Percentiles rank a stretch among this genome's conserved stretches.
These are phyloP conservation scores for Striga asiatica DNA, from an alignment of 257 asterid species.

Conservation along the genomic window DNA sequence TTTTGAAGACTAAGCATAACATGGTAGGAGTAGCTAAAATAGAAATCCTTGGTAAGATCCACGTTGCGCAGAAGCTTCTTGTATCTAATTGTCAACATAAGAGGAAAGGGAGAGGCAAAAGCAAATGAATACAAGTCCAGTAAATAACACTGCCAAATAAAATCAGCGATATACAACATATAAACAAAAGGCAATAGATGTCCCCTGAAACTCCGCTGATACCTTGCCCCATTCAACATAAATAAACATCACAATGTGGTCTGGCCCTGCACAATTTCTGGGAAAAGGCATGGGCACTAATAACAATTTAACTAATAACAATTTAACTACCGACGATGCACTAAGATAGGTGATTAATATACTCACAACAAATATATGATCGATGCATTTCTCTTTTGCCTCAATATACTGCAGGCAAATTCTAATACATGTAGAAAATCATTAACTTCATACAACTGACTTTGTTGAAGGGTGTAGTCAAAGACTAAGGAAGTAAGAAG, in stretches of 20 bases:
- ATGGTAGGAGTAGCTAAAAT: conserved; percentile 90
- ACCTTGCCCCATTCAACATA: conserved; percentile 63
- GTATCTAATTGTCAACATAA: conserved; percentile 59
- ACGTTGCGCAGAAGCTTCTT: conserved; percentile 78
- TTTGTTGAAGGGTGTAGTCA: conserved; percentile 21
- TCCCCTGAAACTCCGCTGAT: conserved; percentile 45
- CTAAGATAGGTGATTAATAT: conserved; percentile 14
- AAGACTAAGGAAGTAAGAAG: conserved; percentile 19
- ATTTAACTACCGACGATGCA: conserved; percentile 29
- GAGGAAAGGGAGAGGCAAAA: conserved; percentile 27
- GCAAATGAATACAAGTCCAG: conserved; percentile 33
- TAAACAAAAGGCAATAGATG: conserved; percentile 21
- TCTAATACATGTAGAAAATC: conserved; percentile 11
- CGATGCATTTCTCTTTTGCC: conserved; percentile 6
- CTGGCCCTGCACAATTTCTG: conserved; percentile 54
- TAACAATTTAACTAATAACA: conserved; percentile 31
- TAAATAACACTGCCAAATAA: conserved; percentile 7
- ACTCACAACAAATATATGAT: conserved; percentile 12
- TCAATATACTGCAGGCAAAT: conserved; percentile 7
- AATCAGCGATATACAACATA: conserved; percentile 10
- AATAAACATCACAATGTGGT: conserved; percentile 53
- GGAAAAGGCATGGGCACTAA: conserved; percentile 39
- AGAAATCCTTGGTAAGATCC: conserved; percentile 98
- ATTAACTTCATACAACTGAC: conserved; percentile 11
- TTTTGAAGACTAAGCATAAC: conserved; percentile 89